Evolutionary conservation across 352 stramenopile genomes (phyloP).

Genomic region (Globisporangium abappressorium): DNA sequence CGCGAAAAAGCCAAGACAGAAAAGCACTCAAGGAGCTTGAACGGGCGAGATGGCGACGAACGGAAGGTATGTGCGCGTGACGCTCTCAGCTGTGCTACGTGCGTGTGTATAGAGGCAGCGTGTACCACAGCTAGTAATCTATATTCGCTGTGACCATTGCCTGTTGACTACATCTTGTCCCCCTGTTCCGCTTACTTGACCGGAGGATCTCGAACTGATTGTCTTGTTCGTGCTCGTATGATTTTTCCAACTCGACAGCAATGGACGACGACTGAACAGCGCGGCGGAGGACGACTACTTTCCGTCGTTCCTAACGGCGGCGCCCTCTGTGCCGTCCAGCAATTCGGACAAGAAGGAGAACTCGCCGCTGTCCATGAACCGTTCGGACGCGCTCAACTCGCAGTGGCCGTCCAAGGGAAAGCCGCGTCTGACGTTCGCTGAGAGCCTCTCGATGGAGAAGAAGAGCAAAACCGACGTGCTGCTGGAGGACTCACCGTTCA

Average conservation of each 20-base stretch:
- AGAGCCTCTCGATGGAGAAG: constrained; percentile 72
- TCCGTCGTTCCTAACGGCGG: constrained; percentile 60
- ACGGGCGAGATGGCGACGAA: constrained; percentile 6
- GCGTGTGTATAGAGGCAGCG: background rate
- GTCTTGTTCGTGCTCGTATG: background rate
- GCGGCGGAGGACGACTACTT: constrained; percentile 74
- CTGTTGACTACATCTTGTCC: background rate
- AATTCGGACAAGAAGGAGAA: constrained; percentile 52
- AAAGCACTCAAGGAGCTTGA: background rate
- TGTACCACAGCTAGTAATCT: background rate
- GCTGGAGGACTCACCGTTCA: constrained; percentile 65
- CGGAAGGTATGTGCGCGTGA: constrained; percentile 5
- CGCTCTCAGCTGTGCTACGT: background rate
- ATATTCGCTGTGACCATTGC: background rate
- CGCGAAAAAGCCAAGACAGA: constrained; percentile 13
- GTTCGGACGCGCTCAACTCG: constrained; percentile 25
- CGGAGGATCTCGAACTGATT: background rate
- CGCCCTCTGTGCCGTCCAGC: constrained; percentile 43
- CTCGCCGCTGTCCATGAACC: constrained; percentile 24
- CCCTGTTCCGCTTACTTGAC: background rate
- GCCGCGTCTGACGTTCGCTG: constrained; percentile 56
- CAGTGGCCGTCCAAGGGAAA: constrained; percentile 24
- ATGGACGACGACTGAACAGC: constrained; percentile 20
- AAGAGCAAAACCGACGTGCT: constrained; percentile 37
- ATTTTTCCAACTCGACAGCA: background rate